phyloP scores from a whole-genome alignment of 2,329 filamentous ascomycete genomes.

The Xenosphaeropsis pyriputrescens region DNA sequence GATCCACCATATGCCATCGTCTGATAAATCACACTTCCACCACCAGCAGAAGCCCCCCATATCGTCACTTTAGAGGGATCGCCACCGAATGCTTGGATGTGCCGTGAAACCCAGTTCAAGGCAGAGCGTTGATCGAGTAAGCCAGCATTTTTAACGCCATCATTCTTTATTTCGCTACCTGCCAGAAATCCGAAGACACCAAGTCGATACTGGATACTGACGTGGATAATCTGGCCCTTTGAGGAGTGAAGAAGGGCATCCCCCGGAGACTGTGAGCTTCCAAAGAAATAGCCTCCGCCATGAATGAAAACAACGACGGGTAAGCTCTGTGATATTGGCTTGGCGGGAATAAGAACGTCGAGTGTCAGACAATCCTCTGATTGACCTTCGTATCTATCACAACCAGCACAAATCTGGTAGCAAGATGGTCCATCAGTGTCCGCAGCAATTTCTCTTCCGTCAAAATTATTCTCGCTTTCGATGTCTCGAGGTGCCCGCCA shows the following conservation, averaged over 20 bases:
- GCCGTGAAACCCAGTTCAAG: conserved; percentile 10
- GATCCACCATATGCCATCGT: conserved; percentile 22
- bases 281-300: neutral
- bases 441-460: neutral
- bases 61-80: conserved; percentile 14
- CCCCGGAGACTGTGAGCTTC: neutral
- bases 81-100: conserved; percentile 15
- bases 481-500: neutral
- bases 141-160: conserved; percentile 1
- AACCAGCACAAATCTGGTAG: neutral
- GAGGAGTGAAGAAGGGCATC: neutral
- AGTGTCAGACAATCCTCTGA: neutral
- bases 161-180: neutral
- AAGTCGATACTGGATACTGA: neutral
- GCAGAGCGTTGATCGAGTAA: conserved; percentile 2
- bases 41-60: conserved; percentile 20
- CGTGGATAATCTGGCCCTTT: neutral
- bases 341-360: neutral
- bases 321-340: neutral
- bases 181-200: neutral
- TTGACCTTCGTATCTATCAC: neutral
- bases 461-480: neutral
- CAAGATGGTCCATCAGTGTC: neutral
- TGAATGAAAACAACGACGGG: neutral
- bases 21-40: conserved; percentile 8